A percentile compares a stretch with the other conserved stretches of the same genome.
Evolutionary conservation across 305 asterid species (phyloP).

Genomic region (Solanum aculeatissimum): DNA sequence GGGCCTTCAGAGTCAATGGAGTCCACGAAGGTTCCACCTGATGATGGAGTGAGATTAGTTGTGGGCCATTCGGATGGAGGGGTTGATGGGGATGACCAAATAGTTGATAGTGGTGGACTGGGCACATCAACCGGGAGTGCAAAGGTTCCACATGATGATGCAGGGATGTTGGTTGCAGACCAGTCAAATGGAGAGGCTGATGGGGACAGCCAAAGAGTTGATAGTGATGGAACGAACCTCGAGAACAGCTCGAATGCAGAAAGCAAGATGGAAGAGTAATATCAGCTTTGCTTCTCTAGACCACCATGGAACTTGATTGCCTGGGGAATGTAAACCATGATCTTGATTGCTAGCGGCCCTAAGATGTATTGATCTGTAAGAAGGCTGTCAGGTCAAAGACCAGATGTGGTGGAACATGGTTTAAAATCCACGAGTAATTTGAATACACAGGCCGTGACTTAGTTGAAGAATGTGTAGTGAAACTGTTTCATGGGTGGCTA

Average conservation of each 20-base stretch:
- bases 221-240: background rate
- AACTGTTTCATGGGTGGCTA: background rate
- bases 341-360: background rate
- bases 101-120: background rate
- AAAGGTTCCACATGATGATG: constrained; percentile 16
- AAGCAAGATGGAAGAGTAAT: constrained; percentile 14
- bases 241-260: background rate
- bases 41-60: constrained; percentile 5
- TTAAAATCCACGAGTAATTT: background rate
- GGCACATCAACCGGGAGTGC: constrained; percentile 13
- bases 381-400: background rate
- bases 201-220: background rate
- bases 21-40: constrained; percentile 11
- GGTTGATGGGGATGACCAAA: background rate
- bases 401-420: background rate
- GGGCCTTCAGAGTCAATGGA: constrained; percentile 12
- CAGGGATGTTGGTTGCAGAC: constrained; percentile 1
- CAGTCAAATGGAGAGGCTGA: constrained; percentile 7
- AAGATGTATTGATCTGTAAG: background rate
- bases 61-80: constrained; percentile 8
- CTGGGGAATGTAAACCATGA: background rate
- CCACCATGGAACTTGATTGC: background rate
- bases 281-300: background rate
- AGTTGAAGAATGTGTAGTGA: background rate
- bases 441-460: background rate